Percentiles rank a stretch among this genome's conserved stretches.
Conservation (phyloP, 2,329 filamentous ascomycete species). For the Xylaria sp. region DNA sequence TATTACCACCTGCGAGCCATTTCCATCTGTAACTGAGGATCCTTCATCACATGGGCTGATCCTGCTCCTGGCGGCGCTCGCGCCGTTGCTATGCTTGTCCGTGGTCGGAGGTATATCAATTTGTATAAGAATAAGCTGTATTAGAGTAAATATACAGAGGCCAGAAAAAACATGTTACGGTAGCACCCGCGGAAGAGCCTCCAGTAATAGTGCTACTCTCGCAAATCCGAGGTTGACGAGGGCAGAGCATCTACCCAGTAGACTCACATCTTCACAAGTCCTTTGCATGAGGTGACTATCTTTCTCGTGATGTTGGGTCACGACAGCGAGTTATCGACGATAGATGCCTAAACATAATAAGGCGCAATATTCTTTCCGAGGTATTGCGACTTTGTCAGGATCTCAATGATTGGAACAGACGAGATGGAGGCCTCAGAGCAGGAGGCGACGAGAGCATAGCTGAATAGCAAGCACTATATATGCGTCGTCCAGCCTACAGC, state of each 20-base stretch:
- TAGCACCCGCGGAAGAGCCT: not conserved
- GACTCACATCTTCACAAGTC: not conserved
- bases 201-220: not conserved
- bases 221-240: not conserved
- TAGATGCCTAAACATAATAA: not conserved
- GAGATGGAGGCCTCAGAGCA: not conserved
- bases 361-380: not conserved
- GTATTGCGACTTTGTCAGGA: not conserved
- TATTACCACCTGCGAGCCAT: not conserved
- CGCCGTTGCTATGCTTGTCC: not conserved
- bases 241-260: not conserved
- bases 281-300: not conserved
- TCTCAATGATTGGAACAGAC: not conserved
- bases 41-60: constrained; percentile 2
- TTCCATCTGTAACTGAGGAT: not conserved
- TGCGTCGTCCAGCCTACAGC: not conserved
- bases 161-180: not conserved
- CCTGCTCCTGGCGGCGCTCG: not conserved
- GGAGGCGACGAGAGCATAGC: not conserved
- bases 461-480: not conserved
- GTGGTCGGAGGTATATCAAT: not conserved
- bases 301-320: not conserved
- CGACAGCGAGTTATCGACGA: not conserved
- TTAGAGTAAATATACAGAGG: not conserved
- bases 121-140: not conserved